Evolutionary conservation across 345 rosid genomes (phyloP), one percentile per base, ranked within the genome.

Genomic region (Jatropha curcas): DNA sequence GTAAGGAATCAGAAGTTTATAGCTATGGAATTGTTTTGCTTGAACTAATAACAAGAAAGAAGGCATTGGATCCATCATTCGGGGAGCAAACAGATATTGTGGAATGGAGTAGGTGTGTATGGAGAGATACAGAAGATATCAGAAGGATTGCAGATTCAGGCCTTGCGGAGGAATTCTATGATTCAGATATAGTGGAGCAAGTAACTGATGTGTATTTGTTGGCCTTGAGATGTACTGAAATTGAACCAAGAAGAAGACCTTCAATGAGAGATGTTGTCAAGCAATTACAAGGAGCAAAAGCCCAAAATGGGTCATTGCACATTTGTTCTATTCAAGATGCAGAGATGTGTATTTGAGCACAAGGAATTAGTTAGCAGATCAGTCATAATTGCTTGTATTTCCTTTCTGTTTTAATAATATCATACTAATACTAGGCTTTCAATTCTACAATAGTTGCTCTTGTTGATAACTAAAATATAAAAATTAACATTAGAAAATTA

Each of bases 221-320:
- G 59, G 92, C 92, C 56, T 52, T 90, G 79, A 81, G 84, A 71
- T 93, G 97, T 57, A 86, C 88, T 9, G 87, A 90, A 55, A 72
- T 70, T 35, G 92, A 87, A 27, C 91, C 94, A 3, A 64, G 70
- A 53, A 81, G 28, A 63, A 85, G 98, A 73, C 96, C 92, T 1
- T 75, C 83, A 33, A 93, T 84, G 96, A 87, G 87, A 81, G 86
- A 88, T 43, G 98, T 82, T 20, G 93, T 89, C 39, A 89, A 77
- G 75, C 82, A 74, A 69, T 73, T 93, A 69, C 17, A 73, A 8
- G 74, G 80, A 33, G 73, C 83, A 37, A 71, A 59, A 24, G 51
- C 27, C 70, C 22, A n/a, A 16, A 1, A 2, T 31, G 74, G 24
- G 35, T 24, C 65, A 20, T 35, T 20, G 46, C 27, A 27, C 14